Percentiles rank a stretch among this genome's conserved stretches.
phyloP scores from a whole-genome alignment of 768 basidiomycete genomes.

The Naganishia antarctica region DNA sequence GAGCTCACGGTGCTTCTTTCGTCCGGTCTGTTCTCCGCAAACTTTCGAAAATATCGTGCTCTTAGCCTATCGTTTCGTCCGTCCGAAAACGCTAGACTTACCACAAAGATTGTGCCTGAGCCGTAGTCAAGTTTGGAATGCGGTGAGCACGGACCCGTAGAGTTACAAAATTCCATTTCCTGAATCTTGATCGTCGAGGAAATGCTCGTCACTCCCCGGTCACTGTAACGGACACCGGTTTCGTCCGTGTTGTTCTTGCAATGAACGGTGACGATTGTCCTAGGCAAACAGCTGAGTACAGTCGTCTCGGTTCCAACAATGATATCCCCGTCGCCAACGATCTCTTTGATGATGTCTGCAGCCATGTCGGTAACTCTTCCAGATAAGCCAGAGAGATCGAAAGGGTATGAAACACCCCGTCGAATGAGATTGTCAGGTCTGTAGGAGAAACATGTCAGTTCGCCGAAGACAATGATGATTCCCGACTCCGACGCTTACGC shows the following conservation, averaged over 20 bases:
- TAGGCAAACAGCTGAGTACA: not conserved
- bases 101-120: constrained; percentile 6
- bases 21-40: constrained; percentile 5
- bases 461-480: too few relatives aligned
- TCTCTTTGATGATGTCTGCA: constrained; percentile 2
- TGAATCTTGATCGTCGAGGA: not conserved
- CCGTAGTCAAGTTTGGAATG: not conserved
- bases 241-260: constrained; percentile 9
- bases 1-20: constrained; percentile 9
- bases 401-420: constrained; percentile 11
- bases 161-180: constrained; percentile 8
- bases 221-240: not conserved
- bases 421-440: constrained; percentile 5
- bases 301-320: not conserved
- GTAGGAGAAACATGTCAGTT: too few relatives aligned
- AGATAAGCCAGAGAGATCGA: not conserved
- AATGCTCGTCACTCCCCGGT: not conserved
- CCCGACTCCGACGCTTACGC: too few relatives aligned
- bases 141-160: not conserved
- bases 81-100: not conserved
- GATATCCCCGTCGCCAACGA: not conserved
- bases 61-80: too few relatives aligned
- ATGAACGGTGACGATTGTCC: not conserved
- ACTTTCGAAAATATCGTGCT: not conserved
- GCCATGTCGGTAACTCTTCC: constrained; percentile 10